Evolutionary conservation across 208 protist species (phyloP), one percentile per base, ranked within the genome.

Genomic region (Leishmania aethiopica): DNA sequence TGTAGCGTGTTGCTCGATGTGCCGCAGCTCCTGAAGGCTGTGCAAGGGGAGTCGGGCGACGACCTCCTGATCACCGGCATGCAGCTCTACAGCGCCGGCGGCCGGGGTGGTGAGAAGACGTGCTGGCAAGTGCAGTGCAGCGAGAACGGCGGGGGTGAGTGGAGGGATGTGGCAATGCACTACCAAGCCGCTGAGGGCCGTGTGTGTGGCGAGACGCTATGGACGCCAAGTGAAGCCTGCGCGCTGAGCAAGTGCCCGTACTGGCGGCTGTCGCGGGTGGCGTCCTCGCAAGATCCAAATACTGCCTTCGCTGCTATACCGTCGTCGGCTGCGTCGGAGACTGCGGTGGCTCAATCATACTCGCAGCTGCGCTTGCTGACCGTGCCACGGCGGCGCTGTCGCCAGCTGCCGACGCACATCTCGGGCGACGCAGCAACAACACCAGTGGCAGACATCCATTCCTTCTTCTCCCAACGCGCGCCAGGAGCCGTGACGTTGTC

Each of bases 101-200:
- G 83, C 2, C 51, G n/a, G 5, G 49, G 17, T 10, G 83, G 78
- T 1, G 45, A 51, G 55, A 59, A 28, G 45, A 49, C 83, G 25
- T n/a, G n/a, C 51, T 86, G 83, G 83, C 53, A 64, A 37, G 83
- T 86, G 59, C 78, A 86, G 74, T 83, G 78, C 75, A 86, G 83
- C 64, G 77, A 82, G 28, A 45, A 78, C 57, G 75, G 75, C 22
- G 32, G 55, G 0, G 42, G 77, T 11, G 57, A 49, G 11, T 86
- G 83, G 83, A 60, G 66, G 55, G 83, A 82, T 55, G 78, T 86
- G 25, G 78, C 83, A 6, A 57, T 70, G 55, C 83, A 86, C 59
- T 51, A 57, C 32, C 83, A 86, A 55, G 47, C 32, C 4, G 47
- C 72, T 15, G 83, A 78, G 0, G 57, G 51, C 3, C 78, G 83